phyloP scores from a whole-genome alignment of 768 basidiomycete genomes.

The Boletales sp. region DNA sequence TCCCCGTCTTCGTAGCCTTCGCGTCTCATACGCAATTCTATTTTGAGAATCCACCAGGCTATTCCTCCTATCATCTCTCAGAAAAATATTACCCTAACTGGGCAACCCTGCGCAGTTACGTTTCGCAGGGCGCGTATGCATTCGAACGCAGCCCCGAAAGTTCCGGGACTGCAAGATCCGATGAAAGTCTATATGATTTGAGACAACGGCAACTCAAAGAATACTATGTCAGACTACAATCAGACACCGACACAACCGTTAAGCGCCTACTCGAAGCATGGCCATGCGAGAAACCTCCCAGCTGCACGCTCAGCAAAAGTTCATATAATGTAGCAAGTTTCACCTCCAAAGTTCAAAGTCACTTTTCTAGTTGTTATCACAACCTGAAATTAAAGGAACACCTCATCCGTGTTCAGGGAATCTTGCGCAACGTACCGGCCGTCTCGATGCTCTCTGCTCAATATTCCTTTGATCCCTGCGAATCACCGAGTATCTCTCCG shows the following conservation, averaged over 20 bases:
- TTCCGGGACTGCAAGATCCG: neutral
- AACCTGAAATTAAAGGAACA: conserved; percentile 10
- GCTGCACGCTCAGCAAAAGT: neutral
- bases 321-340: conserved; percentile 5
- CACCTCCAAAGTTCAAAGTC: neutral
- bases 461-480: neutral
- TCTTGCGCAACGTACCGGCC: neutral
- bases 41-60: conserved; percentile 9
- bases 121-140: neutral
- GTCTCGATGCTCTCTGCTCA: neutral
- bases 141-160: conserved; percentile 11
- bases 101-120: neutral
- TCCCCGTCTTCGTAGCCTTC: conserved; percentile 31
- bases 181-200: neutral
- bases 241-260: conserved; percentile 1
- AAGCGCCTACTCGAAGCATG: conserved; percentile 7
- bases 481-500: neutral
- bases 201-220: neutral
- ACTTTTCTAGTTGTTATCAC: conserved; percentile 12
- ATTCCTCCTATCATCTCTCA: conserved; percentile 8
- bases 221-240: neutral
- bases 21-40: conserved; percentile 11
- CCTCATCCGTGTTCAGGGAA: neutral
- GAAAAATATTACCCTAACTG: conserved; percentile 5
- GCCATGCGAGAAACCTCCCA: conserved; percentile 14